A percentile compares a stretch with the other conserved stretches of the same genome.
Evolutionary conservation across 495 filamentous ascomycete species (phyloP).

Genomic region (Penicillium malachiteum): DNA sequence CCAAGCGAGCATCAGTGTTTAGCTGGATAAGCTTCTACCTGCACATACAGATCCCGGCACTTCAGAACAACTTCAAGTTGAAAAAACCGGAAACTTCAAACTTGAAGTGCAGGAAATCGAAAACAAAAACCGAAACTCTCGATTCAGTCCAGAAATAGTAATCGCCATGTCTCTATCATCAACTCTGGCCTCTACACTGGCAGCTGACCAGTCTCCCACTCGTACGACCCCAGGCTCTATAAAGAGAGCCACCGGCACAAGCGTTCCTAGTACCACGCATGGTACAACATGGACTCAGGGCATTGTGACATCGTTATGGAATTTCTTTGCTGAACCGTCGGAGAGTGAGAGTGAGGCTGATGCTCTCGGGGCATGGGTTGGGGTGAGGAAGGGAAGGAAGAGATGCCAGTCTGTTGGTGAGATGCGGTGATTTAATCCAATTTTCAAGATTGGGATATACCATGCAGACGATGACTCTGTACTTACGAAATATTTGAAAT

Average conservation of each 20-base stretch:
- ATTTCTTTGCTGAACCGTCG: slow-evolving; percentile 6
- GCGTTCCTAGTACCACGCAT: too few relatives aligned
- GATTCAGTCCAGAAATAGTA: too few relatives aligned
- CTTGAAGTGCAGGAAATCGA: too few relatives aligned
- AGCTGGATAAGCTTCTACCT: too few relatives aligned
- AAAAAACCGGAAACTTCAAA: too few relatives aligned
- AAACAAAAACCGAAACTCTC: too few relatives aligned
- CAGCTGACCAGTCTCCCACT: background rate
- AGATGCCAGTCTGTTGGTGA: slow-evolving; percentile 27
- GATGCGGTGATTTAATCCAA: slow-evolving; percentile 13
- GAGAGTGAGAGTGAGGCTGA: slow-evolving; percentile 19
- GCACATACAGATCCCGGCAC: too few relatives aligned
- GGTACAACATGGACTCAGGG: slow-evolving; percentile 12
- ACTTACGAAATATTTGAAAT: background rate
- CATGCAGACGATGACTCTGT: background rate
- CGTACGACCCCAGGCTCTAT: background rate
- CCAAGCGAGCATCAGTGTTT: too few relatives aligned
- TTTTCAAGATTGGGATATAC: background rate
- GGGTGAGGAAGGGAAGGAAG: slow-evolving; percentile 14
- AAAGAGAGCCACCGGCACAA: background rate
- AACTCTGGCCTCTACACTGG: too few relatives aligned
- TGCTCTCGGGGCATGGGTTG: slow-evolving; percentile 26
- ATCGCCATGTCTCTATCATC: too few relatives aligned
- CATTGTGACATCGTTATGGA: slow-evolving; percentile 11
- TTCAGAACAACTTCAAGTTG: too few relatives aligned